Conservation (phyloP, 352 stramenopile species). For the Phytopythium vexans region DNA sequence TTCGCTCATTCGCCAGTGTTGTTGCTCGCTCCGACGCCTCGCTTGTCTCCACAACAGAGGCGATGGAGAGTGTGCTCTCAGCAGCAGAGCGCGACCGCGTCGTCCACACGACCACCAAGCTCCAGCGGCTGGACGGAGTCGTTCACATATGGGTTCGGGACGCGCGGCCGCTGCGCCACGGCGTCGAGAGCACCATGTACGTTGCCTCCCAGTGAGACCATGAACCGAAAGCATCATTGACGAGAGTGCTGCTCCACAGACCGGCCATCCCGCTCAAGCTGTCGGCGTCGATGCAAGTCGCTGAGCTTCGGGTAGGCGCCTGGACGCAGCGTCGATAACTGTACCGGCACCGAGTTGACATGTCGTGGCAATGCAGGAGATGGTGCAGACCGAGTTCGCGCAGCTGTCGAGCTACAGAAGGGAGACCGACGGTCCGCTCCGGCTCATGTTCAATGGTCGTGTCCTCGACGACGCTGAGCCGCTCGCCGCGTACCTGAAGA, state of each 20-base stretch:
- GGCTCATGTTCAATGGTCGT: constrained; percentile 38
- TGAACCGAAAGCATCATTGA: neutral
- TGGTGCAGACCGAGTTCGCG: constrained; percentile 45
- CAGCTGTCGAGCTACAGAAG: constrained; percentile 35
- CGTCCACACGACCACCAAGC: constrained; percentile 15
- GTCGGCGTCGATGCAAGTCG: constrained; percentile 34
- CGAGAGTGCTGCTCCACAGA: constrained; percentile 8
- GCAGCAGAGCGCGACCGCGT: constrained; percentile 37
- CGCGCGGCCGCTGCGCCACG: constrained; percentile 44
- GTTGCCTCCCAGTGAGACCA: neutral
- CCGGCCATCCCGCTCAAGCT: constrained; percentile 39
- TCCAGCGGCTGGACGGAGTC: constrained; percentile 28
- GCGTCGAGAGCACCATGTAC: constrained; percentile 36
- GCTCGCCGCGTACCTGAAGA: constrained; percentile 36
- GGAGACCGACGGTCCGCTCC: constrained; percentile 32
- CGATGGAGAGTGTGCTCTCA: constrained; percentile 32
- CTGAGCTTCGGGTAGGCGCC: constrained; percentile 35
- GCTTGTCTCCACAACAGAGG: neutral
- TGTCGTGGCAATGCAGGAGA: constrained; percentile 14
- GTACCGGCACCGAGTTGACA: neutral
- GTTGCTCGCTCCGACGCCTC: no score
- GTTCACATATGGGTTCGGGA: constrained; percentile 64
- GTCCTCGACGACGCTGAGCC: constrained; percentile 36
- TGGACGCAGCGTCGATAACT: neutral
- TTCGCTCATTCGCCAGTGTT: no score